These are phyloP conservation scores for Sporisorium scitamineum DNA, from an alignment of 1,284 basidiomycete species.

Conservation along the genomic window DNA sequence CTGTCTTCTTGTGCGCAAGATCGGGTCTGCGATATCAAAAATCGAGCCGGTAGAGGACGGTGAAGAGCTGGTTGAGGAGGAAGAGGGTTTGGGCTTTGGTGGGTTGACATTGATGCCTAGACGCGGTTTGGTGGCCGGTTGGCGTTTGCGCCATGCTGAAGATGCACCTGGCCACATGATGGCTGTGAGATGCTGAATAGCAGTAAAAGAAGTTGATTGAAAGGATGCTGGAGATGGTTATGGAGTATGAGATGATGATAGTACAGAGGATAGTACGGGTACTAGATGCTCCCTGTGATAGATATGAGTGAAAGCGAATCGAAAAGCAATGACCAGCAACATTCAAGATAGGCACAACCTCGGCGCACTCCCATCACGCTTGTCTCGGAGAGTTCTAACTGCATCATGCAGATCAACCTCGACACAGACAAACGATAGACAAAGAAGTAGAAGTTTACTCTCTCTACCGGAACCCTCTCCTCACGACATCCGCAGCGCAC, in stretches of 20 bases:
- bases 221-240: neutral
- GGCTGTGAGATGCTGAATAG: neutral
- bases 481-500: neutral
- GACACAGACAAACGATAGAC: neutral
- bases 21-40: neutral
- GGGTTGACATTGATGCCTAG: conserved; percentile 21
- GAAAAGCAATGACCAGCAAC: neutral
- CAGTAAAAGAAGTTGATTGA: neutral
- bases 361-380: neutral
- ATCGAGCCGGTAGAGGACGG: neutral
- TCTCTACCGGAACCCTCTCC: neutral
- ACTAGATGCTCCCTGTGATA: neutral
- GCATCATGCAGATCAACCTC: neutral
- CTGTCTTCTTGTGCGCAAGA: conserved; percentile 12
- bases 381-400: neutral
- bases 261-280: neutral
- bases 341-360: neutral
- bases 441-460: neutral
- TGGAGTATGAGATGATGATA: neutral
- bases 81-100: neutral
- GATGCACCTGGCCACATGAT: conserved; percentile 33
- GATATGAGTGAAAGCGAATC: neutral
- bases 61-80: neutral
- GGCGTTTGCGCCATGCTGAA: conserved; percentile 31
- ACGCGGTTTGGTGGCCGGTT: conserved; percentile 23